A percentile compares a stretch with the other conserved stretches of the same genome.
Conservation (phyloP, 2,329 filamentous ascomycete genomes). For the Verticillium albo-atrum region DNA sequence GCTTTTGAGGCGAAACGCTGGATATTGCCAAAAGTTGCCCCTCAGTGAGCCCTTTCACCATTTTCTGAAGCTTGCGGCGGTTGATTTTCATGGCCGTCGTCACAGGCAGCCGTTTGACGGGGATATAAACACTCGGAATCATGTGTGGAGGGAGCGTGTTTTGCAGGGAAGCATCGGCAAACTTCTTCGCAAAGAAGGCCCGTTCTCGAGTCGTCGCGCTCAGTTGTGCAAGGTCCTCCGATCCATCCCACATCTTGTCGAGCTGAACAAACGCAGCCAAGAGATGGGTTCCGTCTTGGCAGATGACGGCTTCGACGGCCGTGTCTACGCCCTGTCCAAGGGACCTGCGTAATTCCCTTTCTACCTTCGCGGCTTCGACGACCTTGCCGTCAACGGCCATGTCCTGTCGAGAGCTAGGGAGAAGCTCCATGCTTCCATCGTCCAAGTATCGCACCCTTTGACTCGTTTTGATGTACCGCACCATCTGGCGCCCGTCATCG, state of each 20-base stretch:
- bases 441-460: constrained; percentile 46
- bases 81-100: constrained; percentile 48
- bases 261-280: constrained; percentile 47
- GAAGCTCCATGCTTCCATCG: constrained; percentile 42
- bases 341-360: constrained; percentile 40
- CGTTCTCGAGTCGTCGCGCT: constrained; percentile 35
- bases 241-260: constrained; percentile 28
- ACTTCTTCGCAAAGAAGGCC: constrained; percentile 36
- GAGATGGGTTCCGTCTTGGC: constrained; percentile 34
- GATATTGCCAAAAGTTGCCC: constrained; percentile 38
- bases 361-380: constrained; percentile 39
- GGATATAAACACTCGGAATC: constrained; percentile 45
- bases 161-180: constrained; percentile 36
- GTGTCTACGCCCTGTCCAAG: constrained; percentile 43
- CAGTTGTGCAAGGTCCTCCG: constrained; percentile 32
- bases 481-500: constrained; percentile 20
- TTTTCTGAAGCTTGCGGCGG: constrained; percentile 40
- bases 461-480: constrained; percentile 43
- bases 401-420: constrained; percentile 38
- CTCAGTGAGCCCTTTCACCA: constrained; percentile 35
- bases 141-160: constrained; percentile 32
- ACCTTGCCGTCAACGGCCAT: constrained; percentile 31
- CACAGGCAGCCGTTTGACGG: constrained; percentile 41
- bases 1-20: constrained; percentile 28
- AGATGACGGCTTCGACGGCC: constrained; percentile 42